phyloP scores from a whole-genome alignment of 2,329 filamentous ascomycete species.

The Plectosphaerella cucumerina region DNA sequence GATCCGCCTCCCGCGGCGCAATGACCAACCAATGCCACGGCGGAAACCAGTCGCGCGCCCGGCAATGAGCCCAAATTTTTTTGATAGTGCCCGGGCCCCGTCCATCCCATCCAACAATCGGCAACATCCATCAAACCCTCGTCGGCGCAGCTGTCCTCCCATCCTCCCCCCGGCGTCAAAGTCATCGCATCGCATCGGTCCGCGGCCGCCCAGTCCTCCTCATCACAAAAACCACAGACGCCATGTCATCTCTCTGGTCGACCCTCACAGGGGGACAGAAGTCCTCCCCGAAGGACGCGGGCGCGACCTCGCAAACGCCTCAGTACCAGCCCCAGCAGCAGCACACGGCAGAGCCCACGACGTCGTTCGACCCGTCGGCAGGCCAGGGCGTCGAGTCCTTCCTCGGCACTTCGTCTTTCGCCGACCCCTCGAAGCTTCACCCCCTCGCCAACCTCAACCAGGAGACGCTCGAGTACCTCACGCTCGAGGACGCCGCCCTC shows the following conservation, averaged over 20 bases:
- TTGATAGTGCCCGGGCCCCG: constrained; percentile 7
- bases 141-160: neutral
- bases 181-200: constrained; percentile 2
- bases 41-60: constrained; percentile 8
- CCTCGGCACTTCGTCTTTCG: constrained; percentile 68
- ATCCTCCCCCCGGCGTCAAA: constrained; percentile 6
- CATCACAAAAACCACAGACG: constrained; percentile 10
- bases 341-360: constrained; percentile 42
- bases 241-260: constrained; percentile 58
- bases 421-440: constrained; percentile 86
- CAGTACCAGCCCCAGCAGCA: constrained; percentile 39
- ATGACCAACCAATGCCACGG: constrained; percentile 9
- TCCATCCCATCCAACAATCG: constrained; percentile 8
- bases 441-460: constrained; percentile 90
- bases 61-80: constrained; percentile 14
- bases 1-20: constrained; percentile 4
- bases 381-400: constrained; percentile 84
- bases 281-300: constrained; percentile 29
- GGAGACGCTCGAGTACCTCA: constrained; percentile 91
- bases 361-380: constrained; percentile 66
- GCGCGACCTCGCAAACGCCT: constrained; percentile 16
- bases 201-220: constrained; percentile 6
- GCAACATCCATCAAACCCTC: constrained; percentile 6
- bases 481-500: constrained; percentile 85
- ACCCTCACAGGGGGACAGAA: constrained; percentile 58